Base-by-base conservation (phyloP, 2,329 filamentous ascomycete species). In the Aspergillus costaricaensis region DNA sequence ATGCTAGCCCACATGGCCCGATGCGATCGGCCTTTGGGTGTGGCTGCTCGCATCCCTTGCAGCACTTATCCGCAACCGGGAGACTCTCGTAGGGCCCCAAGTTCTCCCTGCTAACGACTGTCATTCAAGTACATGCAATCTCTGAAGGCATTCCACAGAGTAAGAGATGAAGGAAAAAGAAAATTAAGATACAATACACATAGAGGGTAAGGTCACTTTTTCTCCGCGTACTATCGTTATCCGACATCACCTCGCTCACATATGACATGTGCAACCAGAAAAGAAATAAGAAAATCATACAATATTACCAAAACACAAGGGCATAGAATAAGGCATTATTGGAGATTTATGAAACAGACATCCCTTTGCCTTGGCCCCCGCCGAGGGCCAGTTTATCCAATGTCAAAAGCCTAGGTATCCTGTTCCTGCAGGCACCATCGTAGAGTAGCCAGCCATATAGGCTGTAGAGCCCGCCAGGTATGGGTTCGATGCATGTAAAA, bases 401-500 rank as follows among this genome's bases (percentile, higher is more conserved):
- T 38, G 27, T 59, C 61, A 58, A 60, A 60, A 62, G 9, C 48
- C 50, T 23, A 60, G 49, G 58, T 68, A 66, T 25, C 57, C 58
- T 50, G 57, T 44, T 19, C 57, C 63, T 36, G 50, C 15, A 21
- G 60, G 25, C 23, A 62, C 12, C 9, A 65, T 27, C 8, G 64
- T 52, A 43, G 62, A 55, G 23, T 55, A 60, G 17, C 58, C 62
- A 14, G 61, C 19, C 19, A 66, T 53, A 56, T 65, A 68, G 15
- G 59, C 50, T n/a, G 50, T 57, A n/a, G 63, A 41, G 12, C 57
- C 55, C n/a, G 60, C 30, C 10, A 65, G 19, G 57, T 73, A 74
- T 8, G 61, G 59, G 23, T 61, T 44, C 9, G 69, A 61, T 15
- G 63, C 62, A n/a, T 69, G 66, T 52, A 67, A 57, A 15, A 77